Evolutionary conservation across 106 monocot species (phyloP).

Genomic region (Platanthera zijinensis): DNA sequence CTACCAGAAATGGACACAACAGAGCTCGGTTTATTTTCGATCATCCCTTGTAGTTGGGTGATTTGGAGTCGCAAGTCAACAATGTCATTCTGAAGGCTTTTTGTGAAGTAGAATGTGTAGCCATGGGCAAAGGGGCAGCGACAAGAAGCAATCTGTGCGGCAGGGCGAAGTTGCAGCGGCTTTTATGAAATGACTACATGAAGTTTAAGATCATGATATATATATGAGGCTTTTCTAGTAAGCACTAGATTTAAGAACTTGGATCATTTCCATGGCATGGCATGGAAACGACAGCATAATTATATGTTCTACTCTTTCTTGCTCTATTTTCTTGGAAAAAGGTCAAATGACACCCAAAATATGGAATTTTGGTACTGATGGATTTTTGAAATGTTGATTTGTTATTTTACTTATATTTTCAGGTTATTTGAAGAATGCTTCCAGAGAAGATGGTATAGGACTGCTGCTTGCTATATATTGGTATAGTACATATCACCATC

Average conservation of each 20-base stretch:
- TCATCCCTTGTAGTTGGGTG: no score
- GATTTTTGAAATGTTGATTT: neutral
- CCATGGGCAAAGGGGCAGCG: no score
- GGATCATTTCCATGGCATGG: neutral
- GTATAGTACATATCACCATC: conserved; percentile 22
- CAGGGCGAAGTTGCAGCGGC: no score
- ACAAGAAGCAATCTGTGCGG: no score
- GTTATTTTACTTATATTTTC: conserved; percentile 8
- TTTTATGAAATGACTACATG: neutral
- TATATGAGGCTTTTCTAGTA: neutral
- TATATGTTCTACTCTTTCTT: neutral
- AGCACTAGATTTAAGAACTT: neutral
- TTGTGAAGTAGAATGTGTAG: no score
- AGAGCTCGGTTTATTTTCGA: no score
- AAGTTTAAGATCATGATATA: neutral
- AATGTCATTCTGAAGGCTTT: no score
- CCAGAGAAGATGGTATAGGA: conserved; percentile 94
- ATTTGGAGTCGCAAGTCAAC: no score
- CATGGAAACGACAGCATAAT: neutral
- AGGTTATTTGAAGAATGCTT: conserved; percentile 99
- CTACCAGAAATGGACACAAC: no score
- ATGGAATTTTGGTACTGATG: neutral
- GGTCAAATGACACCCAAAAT: neutral
- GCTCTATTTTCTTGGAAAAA: neutral
- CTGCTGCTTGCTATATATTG: conserved; percentile 99